Base-by-base conservation (phyloP, 371 early-diverging fungal species). In the Lichtheimia hyalospora region DNA sequence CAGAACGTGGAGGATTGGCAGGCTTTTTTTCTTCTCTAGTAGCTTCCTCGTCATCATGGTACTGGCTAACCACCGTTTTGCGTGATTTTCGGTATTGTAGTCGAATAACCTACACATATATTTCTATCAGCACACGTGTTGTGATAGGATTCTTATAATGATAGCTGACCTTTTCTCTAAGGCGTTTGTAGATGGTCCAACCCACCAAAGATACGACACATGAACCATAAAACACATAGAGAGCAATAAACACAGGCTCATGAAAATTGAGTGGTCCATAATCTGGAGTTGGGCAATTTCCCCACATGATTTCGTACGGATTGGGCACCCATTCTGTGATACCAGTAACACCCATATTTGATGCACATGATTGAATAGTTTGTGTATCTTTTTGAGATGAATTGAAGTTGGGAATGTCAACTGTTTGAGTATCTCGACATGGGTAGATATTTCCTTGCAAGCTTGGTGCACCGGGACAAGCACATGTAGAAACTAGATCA, bases 151-250 rank as follows among this genome's bases (percentile, higher is more conserved):
- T n/a, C 12, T 7, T 14, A 16, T 7, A 16, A 34, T 0, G 5
- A 18, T 46, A 2, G 46, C 41, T 43, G 49, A 64, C 67, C 56
- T 63, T 73, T 61, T 75, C 79, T n/a, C 67, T 52, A 16, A 52
- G 49, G 1, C 46, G 79, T 70, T 90, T 89, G 64, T 90, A 90
- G 1, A 81, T 43, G 25, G 75, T 75, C 61, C 89, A 89, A 2
- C 71, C 53, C 16, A 84, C 56, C 16, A 82, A 64, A 54, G 87
- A 67, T 15, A 78, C 68, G 6, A 76, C 78, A 25, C 87, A 71
- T 72, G 88, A 90, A 16, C 82, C 82, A 43, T 85, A 75, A 25
- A 86, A 85, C 15, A 75, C 69, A 42, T 74, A 65, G 21, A 81
- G 59, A 3, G 85, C 79, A 52, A 84, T 75, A 52, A 75, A 76